phyloP scores from a whole-genome alignment of 257 asterid species.

The Osmanthus fragrans region DNA sequence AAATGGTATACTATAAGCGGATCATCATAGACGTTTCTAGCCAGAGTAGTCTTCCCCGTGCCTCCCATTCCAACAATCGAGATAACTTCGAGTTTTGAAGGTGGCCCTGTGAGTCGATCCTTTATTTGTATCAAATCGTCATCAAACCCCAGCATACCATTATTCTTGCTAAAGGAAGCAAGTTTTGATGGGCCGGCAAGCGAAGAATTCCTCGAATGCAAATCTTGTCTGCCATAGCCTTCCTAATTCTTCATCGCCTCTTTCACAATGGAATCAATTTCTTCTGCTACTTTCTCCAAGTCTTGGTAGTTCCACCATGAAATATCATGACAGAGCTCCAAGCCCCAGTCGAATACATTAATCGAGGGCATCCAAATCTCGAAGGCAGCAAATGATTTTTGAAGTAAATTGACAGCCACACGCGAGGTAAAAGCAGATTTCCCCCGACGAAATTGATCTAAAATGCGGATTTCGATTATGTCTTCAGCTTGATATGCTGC shows the following conservation, averaged over 20 bases:
- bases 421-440: neutral
- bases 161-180: neutral
- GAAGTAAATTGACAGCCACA: neutral
- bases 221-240: neutral
- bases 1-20: neutral
- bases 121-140: neutral
- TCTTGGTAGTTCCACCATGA: neutral
- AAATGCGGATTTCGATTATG: slow-evolving; percentile 13
- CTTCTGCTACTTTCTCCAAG: neutral
- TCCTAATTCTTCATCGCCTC: neutral
- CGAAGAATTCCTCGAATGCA: neutral
- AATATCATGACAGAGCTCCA: neutral
- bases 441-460: neutral
- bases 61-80: slow-evolving; percentile 15
- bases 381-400: neutral
- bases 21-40: neutral
- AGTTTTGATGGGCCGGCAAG: neutral
- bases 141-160: neutral
- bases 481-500: slow-evolving; percentile 25
- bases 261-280: neutral
- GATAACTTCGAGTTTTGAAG: neutral
- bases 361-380: neutral
- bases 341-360: too few relatives aligned
- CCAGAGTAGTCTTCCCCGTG: neutral
- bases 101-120: neutral